Conservation (phyloP, 345 rosid species). For the Sapria himalayana region DNA sequence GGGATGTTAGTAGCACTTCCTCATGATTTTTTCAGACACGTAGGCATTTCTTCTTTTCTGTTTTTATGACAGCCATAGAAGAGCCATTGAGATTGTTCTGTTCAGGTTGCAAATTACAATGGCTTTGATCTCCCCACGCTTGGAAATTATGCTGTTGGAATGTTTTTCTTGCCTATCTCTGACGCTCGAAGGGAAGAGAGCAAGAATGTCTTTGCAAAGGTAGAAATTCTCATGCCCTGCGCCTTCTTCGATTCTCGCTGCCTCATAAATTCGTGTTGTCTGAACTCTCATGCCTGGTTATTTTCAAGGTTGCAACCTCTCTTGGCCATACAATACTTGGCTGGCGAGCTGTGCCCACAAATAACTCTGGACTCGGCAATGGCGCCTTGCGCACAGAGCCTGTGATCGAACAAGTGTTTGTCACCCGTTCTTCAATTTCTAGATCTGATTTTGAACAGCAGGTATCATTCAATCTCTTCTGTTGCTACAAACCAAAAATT, state of each 20-base stretch:
- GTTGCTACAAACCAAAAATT: neutral
- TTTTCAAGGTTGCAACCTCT: slow-evolving; percentile 74
- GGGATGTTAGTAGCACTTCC: slow-evolving; percentile 88
- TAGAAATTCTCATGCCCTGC: slow-evolving; percentile 12
- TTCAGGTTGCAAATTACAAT: slow-evolving; percentile 40
- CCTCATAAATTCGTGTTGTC: no score
- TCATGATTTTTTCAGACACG: slow-evolving; percentile 50
- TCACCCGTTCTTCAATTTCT: slow-evolving; percentile 44
- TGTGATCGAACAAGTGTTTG: slow-evolving; percentile 79
- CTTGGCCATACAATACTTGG: slow-evolving; percentile 88
- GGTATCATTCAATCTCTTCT: slow-evolving; percentile 17
- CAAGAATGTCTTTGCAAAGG: slow-evolving; percentile 76
- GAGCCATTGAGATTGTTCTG: no score
- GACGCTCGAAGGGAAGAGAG: slow-evolving; percentile 57
- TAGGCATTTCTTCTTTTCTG: slow-evolving; percentile 21
- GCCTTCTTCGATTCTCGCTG: no score
- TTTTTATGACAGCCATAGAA: neutral
- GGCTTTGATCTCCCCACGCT: slow-evolving; percentile 72
- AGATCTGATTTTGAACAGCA: slow-evolving; percentile 81
- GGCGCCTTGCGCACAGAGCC: slow-evolving; percentile 88
- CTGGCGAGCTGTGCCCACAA: slow-evolving; percentile 83
- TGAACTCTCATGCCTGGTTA: no score
- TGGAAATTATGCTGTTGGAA: slow-evolving; percentile 85
- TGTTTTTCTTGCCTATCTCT: slow-evolving; percentile 78
- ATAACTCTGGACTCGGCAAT: slow-evolving; percentile 64